Evolutionary conservation across 1,284 basidiomycete genomes (phyloP).

Genomic region (Trichosporon sp.): DNA sequence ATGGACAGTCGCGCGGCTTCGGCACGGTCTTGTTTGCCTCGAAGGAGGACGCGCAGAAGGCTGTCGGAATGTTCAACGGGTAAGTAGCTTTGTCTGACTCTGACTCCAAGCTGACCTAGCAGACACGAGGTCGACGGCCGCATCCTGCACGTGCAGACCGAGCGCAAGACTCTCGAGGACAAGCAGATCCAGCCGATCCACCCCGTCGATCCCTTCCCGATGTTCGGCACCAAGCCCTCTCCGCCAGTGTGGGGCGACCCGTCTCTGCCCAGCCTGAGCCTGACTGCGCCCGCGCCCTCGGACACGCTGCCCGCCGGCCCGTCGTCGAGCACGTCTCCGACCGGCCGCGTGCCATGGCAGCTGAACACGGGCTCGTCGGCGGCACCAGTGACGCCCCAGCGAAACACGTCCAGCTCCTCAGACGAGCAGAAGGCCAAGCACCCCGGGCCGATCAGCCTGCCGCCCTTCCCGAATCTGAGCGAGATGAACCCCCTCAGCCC

Average conservation of each 20-base stretch:
- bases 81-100: slow-evolving; percentile 56
- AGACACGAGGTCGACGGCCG: slow-evolving; percentile 52
- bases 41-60: slow-evolving; percentile 81
- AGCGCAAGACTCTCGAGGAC: slow-evolving; percentile 41
- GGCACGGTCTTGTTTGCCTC: slow-evolving; percentile 83
- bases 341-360: slow-evolving; percentile 36
- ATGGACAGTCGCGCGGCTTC: slow-evolving; percentile 82
- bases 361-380: slow-evolving; percentile 33
- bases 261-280: background rate
- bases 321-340: slow-evolving; percentile 24
- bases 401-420: background rate
- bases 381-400: slow-evolving; percentile 19
- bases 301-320: background rate
- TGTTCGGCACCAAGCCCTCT: slow-evolving; percentile 24
- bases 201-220: slow-evolving; percentile 30
- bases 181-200: slow-evolving; percentile 33
- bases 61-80: slow-evolving; percentile 84
- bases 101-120: background rate
- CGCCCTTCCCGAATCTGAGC: slow-evolving; percentile 43
- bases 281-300: background rate
- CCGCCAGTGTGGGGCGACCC: slow-evolving; percentile 23
- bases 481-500: slow-evolving; percentile 48
- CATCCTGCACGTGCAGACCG: slow-evolving; percentile 50
- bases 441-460: slow-evolving; percentile 53
- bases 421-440: slow-evolving; percentile 29